These are phyloP conservation scores for Zoysia japonica DNA, from an alignment of 176 grass and related monocot species.

Conservation along the genomic window DNA sequence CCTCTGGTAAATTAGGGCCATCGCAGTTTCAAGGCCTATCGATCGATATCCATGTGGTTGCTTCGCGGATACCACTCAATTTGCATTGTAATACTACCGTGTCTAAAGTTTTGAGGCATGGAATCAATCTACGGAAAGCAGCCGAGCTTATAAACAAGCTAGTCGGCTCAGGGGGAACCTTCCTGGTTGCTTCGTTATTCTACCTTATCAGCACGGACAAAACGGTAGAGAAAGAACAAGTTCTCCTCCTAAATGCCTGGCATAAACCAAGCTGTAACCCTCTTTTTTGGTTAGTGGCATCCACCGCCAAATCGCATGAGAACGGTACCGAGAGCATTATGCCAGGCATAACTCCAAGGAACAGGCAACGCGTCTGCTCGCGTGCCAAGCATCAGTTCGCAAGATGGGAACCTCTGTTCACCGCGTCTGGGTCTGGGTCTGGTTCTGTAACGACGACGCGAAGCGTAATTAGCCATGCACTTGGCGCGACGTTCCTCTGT, in stretches of 20 bases:
- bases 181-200: slow-evolving; percentile 24
- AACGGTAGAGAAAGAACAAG: slow-evolving; percentile 11
- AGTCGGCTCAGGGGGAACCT: slow-evolving; percentile 12
- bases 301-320: background rate
- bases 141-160: background rate
- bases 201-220: slow-evolving; percentile 5
- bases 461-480: background rate
- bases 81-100: background rate
- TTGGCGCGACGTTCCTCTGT: background rate
- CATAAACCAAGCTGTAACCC: background rate
- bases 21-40: too few relatives aligned
- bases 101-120: background rate
- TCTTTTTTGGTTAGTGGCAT: background rate
- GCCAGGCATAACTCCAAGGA: background rate
- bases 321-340: background rate
- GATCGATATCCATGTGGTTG: too few relatives aligned
- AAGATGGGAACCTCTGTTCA: background rate
- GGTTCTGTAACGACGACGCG: background rate
- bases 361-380: background rate
- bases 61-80: too few relatives aligned
- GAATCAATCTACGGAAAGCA: background rate
- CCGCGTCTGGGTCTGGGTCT: background rate
- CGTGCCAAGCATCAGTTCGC: background rate
- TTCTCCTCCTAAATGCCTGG: background rate
- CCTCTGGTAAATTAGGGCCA: too few relatives aligned